Base-by-base conservation (phyloP, 2,329 filamentous ascomycete species). In the Fusarium pininemorale region DNA sequence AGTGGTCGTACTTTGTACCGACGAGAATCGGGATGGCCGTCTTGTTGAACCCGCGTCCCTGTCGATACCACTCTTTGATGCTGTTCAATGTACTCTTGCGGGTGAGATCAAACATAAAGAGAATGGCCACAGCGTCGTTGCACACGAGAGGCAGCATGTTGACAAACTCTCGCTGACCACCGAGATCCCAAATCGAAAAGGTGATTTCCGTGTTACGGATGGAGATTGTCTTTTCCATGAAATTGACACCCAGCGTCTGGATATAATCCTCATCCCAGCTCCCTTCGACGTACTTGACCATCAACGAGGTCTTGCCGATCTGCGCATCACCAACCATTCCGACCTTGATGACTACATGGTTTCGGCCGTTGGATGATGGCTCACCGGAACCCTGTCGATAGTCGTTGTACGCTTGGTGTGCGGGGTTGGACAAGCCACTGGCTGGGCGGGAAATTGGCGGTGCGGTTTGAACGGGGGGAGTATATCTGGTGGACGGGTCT, bases 211-310 rank as follows among this genome's bases (percentile, higher is more conserved):
- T 99, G 84, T 99, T 99, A 72, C 96, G 93, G 83, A 99, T 99
- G 72, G 94, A 97, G 81, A 99, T 99, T 41, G 96, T 99, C 89
- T 99, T 99, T 84, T 99, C 96, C 96, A 99, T 99, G 84, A 99
- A 99, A 84, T 99, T 99, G 84, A 99, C 96, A 76, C 96, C 96
- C 50, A 99, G 86, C 28, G 96, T 99, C 85, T 99, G 96, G 80
- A 99, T 99, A 84, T 99, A 99, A 83, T 99, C 96, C 85, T 99
- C 96, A 83, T 99, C 96, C 95, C 96, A 99, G 84, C 95, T 98
- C 69, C 96, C 96, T 85, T 99, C 96, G 63, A 99, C 96, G 81
- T 99, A 99, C 84, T 99, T 99, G 80, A 99, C 96, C 96, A 99
- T 99, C 81, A 99, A 85, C 74, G 95, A 98, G 24, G 96, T 99